Evolutionary conservation across 208 protist species (phyloP).

Genomic region (Herpetomonas tarakana): DNA sequence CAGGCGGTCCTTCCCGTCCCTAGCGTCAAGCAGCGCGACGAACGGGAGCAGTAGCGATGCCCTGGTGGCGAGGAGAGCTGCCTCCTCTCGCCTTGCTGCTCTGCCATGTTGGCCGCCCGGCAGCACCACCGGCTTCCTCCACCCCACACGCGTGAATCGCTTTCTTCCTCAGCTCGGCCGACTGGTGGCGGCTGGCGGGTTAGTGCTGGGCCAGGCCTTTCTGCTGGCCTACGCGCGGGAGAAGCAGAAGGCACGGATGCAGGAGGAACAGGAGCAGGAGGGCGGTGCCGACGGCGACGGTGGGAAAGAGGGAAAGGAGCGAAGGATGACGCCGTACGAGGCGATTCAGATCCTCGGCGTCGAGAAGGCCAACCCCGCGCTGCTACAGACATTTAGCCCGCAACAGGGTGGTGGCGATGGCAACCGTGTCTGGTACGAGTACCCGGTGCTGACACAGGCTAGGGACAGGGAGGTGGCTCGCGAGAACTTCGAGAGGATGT

Average conservation of each 20-base stretch:
- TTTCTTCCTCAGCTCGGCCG: conserved; percentile 55
- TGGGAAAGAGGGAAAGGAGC: conserved; percentile 2
- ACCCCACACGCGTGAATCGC: conserved; percentile 26
- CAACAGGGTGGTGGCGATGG: background rate
- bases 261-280: conserved; percentile 4
- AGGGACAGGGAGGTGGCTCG: conserved; percentile 34
- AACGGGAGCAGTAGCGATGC: too few relatives aligned
- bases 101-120: too few relatives aligned
- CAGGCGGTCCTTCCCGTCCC: too few relatives aligned
- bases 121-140: conserved; percentile 36
- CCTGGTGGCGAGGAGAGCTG: too few relatives aligned
- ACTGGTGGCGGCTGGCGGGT: conserved; percentile 24
- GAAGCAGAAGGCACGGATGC: conserved; percentile 24
- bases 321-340: conserved; percentile 53
- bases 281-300: conserved; percentile 2
- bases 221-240: conserved; percentile 49
- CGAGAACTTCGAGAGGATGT: conserved; percentile 64
- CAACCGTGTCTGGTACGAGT: background rate
- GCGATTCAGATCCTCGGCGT: conserved; percentile 73
- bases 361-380: conserved; percentile 22
- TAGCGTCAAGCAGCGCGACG: too few relatives aligned
- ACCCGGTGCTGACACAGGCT: conserved; percentile 15
- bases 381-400: conserved; percentile 17
- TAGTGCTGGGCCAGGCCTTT: conserved; percentile 52
- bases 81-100: too few relatives aligned